Evolutionary conservation across 805 yeast genomes (phyloP), one percentile per base, ranked within the genome.

Genomic region (Cyberlindnera mississippiensis): DNA sequence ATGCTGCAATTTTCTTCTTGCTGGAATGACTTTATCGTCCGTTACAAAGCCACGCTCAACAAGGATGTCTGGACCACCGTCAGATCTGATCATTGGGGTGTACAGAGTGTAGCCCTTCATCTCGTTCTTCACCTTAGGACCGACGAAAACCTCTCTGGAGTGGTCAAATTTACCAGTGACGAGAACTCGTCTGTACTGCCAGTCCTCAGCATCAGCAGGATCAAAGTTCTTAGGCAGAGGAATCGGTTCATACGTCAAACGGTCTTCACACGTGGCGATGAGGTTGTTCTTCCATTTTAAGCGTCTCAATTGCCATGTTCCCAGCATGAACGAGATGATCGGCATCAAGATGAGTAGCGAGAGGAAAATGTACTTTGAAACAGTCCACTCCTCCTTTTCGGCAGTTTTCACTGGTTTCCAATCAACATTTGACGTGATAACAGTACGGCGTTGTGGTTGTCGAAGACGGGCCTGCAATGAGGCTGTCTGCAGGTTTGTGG

Each of bases 41-140:
- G 77, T 67, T 35, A 93, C 78, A 95, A 97, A 93, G 13, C 99
- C 99, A 50, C 99, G 75, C 60, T 87, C 95, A 22, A 93, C 74
- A 40, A 93, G 67, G 14, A 93, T 68, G 40, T 85, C 90, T 36
- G 81, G 75, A 2, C 89, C 93, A 18, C 88, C 85, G 46, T 77
- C 80, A 4, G 77, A 67, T 46, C 95, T 76, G 18, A 78, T 73
- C 54, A 93, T 78, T 11, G 99, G 98, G 6, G 95, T 83, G 24
- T 85, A 78, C 6, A 91, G 72, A 18, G 76, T 64, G 61, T 86
- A 93, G 1, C 99, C 99, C 42, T 79, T 74, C 49, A 69, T 67
- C 34, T 82, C 87, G 47, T 87, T 80, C 50, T 73, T 72, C 37
- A 84, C 69, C 49, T 96, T 73, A 6, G 99, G 98, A 0, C 98